Base-by-base conservation (phyloP, 148 eudicot species). In the Arbutus unedo region DNA sequence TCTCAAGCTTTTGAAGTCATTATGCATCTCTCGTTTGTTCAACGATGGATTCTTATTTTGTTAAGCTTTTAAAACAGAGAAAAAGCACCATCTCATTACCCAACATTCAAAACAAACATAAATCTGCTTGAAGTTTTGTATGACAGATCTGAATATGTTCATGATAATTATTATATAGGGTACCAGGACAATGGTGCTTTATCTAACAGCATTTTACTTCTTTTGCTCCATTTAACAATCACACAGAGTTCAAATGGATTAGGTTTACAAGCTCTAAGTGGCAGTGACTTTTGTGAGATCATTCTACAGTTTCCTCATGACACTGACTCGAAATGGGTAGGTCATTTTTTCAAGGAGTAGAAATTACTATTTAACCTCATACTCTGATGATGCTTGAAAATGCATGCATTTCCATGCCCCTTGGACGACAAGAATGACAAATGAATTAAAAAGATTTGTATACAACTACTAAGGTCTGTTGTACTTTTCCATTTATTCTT, bases 311-410 rank as follows among this genome's bases (percentile, higher is more conserved):
- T 93, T 89, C 98, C 99, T 51, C 80, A 86, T 81, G 93, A 91
- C 50, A 96, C 99, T 3, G 79, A 88, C 83, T 91, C 96, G 18
- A 92, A 92, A 87, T 96, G 99, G 99, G 99, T 96, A 93, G 21
- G 88, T 77, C 71, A 79, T 64, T 25, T 78, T 51, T 23, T 43
- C 41, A 76, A 4, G 55, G 47, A 75, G 18, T 23, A 16, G 16
- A 11, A 44, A 64, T 64, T 66, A 19, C 62, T 38, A 10, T 81
- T 71, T 81, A 49, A 60, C 50, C 19, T 78, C 71, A 45, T 83
- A 14, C 55, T n/a, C 4, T 76, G 31, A 45, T 74, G 57, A 82
- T 75, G 31, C 6, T 47, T 76, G 55, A 9, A 62, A 76, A 57
- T 66, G 38, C 59, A 64, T 23, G 18, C 70, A 56, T 41, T 74